phyloP scores from a whole-genome alignment of 1,284 basidiomycete species.

The Malassezia psittaci region DNA sequence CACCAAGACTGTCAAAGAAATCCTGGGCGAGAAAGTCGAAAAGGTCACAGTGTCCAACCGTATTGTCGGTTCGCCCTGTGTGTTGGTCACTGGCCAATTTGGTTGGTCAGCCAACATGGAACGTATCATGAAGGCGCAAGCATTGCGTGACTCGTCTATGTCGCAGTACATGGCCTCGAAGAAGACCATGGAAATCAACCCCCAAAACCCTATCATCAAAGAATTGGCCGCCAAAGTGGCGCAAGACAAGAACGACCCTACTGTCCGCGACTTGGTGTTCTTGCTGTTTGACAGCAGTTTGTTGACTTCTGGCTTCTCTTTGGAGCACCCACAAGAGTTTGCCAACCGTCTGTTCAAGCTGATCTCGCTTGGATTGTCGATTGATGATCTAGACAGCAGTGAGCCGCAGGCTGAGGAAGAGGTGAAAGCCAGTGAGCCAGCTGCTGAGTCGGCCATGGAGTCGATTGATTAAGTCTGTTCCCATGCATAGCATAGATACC shows the following conservation, averaged over 20 bases:
- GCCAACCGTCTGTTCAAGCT: slow-evolving; percentile 94
- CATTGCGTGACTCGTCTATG: slow-evolving; percentile 95
- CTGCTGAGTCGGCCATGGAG: slow-evolving; percentile 47
- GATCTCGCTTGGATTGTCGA: slow-evolving; percentile 63
- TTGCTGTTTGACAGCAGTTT: slow-evolving; percentile 94
- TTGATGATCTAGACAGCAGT: slow-evolving; percentile 48
- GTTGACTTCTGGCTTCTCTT: slow-evolving; percentile 63
- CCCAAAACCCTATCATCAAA: slow-evolving; percentile 84
- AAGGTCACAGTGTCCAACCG: slow-evolving; percentile 98
- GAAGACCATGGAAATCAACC: slow-evolving; percentile 98
- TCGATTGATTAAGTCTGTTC: slow-evolving; percentile 38
- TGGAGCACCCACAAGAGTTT: slow-evolving; percentile 89
- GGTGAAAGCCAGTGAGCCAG: slow-evolving; percentile 29
- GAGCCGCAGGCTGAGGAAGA: slow-evolving; percentile 2
- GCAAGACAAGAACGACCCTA: slow-evolving; percentile 90
- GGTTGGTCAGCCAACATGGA: slow-evolving; percentile 99
- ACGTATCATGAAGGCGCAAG: slow-evolving; percentile 99
- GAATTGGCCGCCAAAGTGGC: slow-evolving; percentile 89
- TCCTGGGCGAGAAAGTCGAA: slow-evolving; percentile 97
- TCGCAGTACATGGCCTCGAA: slow-evolving; percentile 88
- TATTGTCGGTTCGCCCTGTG: slow-evolving; percentile 47
- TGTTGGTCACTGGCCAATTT: slow-evolving; percentile 83
- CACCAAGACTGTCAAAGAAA: slow-evolving; percentile 92
- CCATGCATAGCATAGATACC: slow-evolving; percentile 6
- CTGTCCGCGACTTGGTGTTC: slow-evolving; percentile 88